These are phyloP conservation scores for Gossypioides kirkii DNA, from an alignment of 345 rosid genomes.

Conservation along the genomic window DNA sequence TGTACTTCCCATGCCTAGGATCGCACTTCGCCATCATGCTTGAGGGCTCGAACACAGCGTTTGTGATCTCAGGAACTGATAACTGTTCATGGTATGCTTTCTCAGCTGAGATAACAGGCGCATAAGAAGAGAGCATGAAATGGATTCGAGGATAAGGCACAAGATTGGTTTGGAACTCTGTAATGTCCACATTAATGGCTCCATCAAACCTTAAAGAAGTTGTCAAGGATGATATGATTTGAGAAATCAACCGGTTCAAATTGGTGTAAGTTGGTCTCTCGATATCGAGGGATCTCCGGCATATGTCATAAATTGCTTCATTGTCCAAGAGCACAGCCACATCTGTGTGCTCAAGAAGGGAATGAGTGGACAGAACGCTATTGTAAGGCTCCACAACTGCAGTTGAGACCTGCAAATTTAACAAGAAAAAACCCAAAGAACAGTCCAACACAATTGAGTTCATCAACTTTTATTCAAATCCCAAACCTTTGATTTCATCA, in stretches of 20 bases:
- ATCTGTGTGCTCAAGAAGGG: not conserved
- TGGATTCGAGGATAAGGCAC: slow-evolving; percentile 2
- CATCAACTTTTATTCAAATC: not conserved
- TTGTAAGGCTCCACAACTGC: slow-evolving; percentile 16
- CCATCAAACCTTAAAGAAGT: slow-evolving; percentile 2
- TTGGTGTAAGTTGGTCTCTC: slow-evolving; percentile 7
- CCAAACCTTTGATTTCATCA: not conserved
- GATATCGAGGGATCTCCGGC: not conserved
- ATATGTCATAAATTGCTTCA: not conserved
- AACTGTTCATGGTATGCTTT: slow-evolving; percentile 4
- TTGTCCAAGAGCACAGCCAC: slow-evolving; percentile 8
- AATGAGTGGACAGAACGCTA: slow-evolving; percentile 1
- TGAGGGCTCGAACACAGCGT: not conserved
- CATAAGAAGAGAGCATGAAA: not conserved
- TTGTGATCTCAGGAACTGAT: slow-evolving; percentile 5
- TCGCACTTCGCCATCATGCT: not conserved
- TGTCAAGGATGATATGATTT: not conserved
- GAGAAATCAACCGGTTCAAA: slow-evolving; percentile 4
- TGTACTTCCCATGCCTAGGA: slow-evolving; percentile 5
- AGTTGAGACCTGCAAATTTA: slow-evolving; percentile 60
- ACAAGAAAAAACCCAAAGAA: not conserved
- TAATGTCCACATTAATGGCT: slow-evolving; percentile 1
- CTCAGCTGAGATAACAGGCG: slow-evolving; percentile 3
- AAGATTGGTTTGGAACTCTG: slow-evolving; percentile 1
- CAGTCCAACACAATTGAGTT: not conserved